Evolutionary conservation across 2,329 filamentous ascomycete genomes (phyloP), one percentile per base, ranked within the genome.

Genomic region (Verticillium longisporum): DNA sequence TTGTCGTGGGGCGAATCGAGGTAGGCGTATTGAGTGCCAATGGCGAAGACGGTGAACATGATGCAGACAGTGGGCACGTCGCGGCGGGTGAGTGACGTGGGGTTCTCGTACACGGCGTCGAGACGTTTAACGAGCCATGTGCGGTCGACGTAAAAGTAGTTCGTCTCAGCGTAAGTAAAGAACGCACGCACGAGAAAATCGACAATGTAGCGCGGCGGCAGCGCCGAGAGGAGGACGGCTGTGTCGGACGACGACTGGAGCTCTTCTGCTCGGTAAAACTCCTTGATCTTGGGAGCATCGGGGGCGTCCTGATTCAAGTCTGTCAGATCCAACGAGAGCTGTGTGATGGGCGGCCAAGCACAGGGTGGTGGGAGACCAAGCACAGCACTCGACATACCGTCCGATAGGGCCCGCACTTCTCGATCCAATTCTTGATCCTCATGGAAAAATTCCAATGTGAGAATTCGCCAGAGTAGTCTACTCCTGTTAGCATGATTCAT

Each of bases 391-490:
- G 9, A 26, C 45, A 53, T 62, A 71, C 72, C 45, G 45, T 53
- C 9, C 45, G 45, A 18, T 53, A 53, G 4, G 45, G 45, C 4
- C 45, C 45, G 61, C 72, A 75, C 57, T 77, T 71, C 60, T 80
- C 75, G n/a, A 81, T 77, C 68, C 77, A 78, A n/a, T 77, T 74
- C 64, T 80, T 80, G 63, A 80, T 75, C 50, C 77, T 71, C 77
- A 80, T 80, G 50, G 79, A 81, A 65, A 82, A 82, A 63, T 81
- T 81, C 77, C 79, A 81, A 61, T 82, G 79, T 1, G 79, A 82
- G 65, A 82, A 81, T 63, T 82, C 79, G 9, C 79, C 79, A 0
- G 79, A 82, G 62, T 80, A 82, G 60, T 82, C 78, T 81, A 53
- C 21, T 10, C n/a, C 21, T 9, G 18, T 53, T 18, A 53, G 18